A percentile compares a stretch with the other conserved stretches of the same genome.
Evolutionary conservation across 2,329 filamentous ascomycete species (phyloP).

Genomic region (Gremmenia infestans): DNA sequence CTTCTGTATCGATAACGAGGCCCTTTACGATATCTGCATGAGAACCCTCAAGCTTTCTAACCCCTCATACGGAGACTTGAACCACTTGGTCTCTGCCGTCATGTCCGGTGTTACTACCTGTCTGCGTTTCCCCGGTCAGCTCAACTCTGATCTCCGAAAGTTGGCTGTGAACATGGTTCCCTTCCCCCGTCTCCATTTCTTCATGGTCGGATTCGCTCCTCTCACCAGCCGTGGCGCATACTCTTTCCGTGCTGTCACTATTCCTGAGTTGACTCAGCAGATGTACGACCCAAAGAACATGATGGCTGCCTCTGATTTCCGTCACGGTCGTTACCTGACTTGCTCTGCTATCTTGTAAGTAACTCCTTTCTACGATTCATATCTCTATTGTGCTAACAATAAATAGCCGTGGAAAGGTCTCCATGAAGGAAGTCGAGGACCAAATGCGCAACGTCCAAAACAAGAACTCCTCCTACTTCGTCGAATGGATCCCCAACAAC

Average conservation of each 20-base stretch:
- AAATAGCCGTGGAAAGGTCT: conserved; percentile 88
- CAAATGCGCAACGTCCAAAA: conserved; percentile 99
- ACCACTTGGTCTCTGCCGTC: conserved; percentile 98
- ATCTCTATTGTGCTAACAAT: conserved; percentile 33
- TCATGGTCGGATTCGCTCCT: conserved; percentile 99
- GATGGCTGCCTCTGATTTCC: conserved; percentile 99
- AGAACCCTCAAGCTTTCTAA: conserved; percentile 97
- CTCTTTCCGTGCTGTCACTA: conserved; percentile 96
- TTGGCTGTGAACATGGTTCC: conserved; percentile 99
- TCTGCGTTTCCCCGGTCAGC: conserved; percentile 97
- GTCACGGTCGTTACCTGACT: conserved; percentile 98
- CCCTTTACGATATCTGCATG: conserved; percentile 99
- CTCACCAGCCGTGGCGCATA: conserved; percentile 87
- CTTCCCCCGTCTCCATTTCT: conserved; percentile 99
- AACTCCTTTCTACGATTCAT: neutral
- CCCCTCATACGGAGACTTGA: conserved; percentile 97
- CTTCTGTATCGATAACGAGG: conserved; percentile 99
- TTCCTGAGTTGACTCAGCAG: conserved; percentile 98
- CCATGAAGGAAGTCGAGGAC: conserved; percentile 99
- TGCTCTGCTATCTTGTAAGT: conserved; percentile 89
- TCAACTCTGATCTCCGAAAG: conserved; percentile 99
- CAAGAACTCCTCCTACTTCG: conserved; percentile 99
- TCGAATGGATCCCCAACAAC: conserved; percentile 99
- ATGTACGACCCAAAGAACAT: conserved; percentile 99
- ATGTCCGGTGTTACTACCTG: conserved; percentile 99